Evolutionary conservation across 2,329 filamentous ascomycete genomes (phyloP), one percentile per base, ranked within the genome.

Genomic region (Ceratocystis destructans): DNA sequence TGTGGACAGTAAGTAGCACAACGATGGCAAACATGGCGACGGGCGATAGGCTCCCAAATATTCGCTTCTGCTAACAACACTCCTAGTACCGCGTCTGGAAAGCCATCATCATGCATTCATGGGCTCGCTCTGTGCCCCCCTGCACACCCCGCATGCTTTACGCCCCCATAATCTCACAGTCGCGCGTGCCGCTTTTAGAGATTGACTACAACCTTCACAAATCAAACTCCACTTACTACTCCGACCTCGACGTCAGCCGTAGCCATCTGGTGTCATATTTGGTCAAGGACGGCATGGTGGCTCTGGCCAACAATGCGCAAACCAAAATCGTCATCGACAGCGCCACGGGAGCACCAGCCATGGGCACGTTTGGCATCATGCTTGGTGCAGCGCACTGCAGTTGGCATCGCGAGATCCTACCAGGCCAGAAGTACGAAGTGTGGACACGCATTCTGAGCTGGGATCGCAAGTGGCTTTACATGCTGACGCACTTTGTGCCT

Each of bases 181-280:
- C 87, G 5, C 83, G 85, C 72, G 83, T 87, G 15, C 83, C 88
- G 0, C 76, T 88, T 65, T 81, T 88, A 70, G 90, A 96, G 76
- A 90, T 87, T 71, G 92, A 96, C 77, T 90, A 91, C 78, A 93
- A 94, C 77, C 73, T 90, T 55, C 88, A 93, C 80, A 91, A 92
- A 74, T 86, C 86, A 69, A 90, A 91, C 77, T 85, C 83, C 71
- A 96, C 91, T 37, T 96, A 95, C 78, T 96, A 96, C 73, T 79
- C 85, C 70, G 90, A 96, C 75, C 84, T 95, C 70, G 91, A 96
- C 75, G 83, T 93, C 68, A 85, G 87, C 48, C 88, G 94, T 66
- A 88, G 88, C 0, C 89, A 95, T 70, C 83, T 94, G 7, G 84
- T 95, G 64, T 87, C 85, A 62, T 83, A 86, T 70, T 77, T 92